Evolutionary conservation across 2,329 filamentous ascomycete genomes (phyloP), one percentile per base, ranked within the genome.

Genomic region (Rutstroemia sp.): DNA sequence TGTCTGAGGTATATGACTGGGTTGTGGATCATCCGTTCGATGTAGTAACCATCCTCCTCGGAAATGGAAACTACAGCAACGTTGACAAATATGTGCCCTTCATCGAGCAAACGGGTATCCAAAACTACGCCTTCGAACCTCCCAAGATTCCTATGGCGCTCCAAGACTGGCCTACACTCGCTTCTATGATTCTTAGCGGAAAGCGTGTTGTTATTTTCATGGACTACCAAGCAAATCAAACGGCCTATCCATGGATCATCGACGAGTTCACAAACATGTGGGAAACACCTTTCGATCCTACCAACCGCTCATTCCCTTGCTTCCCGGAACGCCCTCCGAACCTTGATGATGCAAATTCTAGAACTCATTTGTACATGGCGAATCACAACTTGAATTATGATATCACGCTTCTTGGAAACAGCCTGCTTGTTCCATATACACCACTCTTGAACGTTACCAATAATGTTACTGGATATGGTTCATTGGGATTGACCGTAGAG

Each of bases 321-420:
- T 84, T 75, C 0, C 77, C 85, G 39, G 82, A 96, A 68, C 84
- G 92, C 0, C 91, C 92, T 0, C 89, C 89, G 0, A 74, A 80
- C 45, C 73, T 95, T 57, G 65, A 73, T 2, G 66, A 69, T 0
- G 72, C 77, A 2, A 76, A 81, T 7, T 78, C 81, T 0, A 74
- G 76, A 57, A 76, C 84, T 30, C 79, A 84, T 45, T 77, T 95
- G 72, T 95, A 92, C 69, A 78, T 96, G 67, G 81, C 87, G 66
- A 96, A 96, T 72, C 92, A 96, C 75, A 96, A 96, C 69, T 78
- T 96, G 57, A 96, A 96, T 70, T 79, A 86, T 58, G 79, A 91
- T 62, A 80, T 95, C 60, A 79, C 80, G 53, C 72, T 95, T 38
- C 81, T 84, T 2, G 82, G 82, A 30, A 68, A 79, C 16, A 74